Percentiles rank a stretch among this genome's conserved stretches.
Conservation (phyloP, 352 stramenopile genomes). For the Globisporangium apiculatum region DNA sequence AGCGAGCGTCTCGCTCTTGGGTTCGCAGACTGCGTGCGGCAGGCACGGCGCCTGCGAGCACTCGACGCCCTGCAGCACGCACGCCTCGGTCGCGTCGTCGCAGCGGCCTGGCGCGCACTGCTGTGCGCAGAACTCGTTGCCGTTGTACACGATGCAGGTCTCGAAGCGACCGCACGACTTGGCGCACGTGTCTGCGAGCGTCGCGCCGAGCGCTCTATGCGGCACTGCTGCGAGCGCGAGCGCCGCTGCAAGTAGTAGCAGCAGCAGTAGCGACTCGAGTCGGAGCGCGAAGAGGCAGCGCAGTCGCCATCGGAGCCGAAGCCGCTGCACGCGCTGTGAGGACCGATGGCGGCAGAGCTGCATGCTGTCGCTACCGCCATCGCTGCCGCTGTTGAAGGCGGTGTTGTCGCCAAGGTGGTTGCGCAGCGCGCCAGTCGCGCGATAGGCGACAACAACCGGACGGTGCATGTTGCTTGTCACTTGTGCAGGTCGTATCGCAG, state of each 20-base stretch:
- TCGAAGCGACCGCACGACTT: slow-evolving; percentile 27
- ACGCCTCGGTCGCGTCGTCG: slow-evolving; percentile 23
- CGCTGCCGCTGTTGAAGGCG: no score
- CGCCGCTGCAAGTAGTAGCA: background rate
- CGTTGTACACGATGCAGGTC: slow-evolving; percentile 37
- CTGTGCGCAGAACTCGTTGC: slow-evolving; percentile 33
- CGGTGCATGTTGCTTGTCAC: no score
- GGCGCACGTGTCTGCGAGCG: slow-evolving; percentile 4
- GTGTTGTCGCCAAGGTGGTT: no score
- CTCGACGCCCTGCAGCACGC: slow-evolving; percentile 28
- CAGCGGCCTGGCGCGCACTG: slow-evolving; percentile 36
- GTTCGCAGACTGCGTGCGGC: slow-evolving; percentile 36
- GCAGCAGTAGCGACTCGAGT: background rate
- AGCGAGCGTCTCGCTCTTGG: slow-evolving; percentile 5
- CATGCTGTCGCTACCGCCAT: no score
- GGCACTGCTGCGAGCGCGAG: background rate
- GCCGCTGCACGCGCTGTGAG: no score
- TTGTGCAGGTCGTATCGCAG: no score
- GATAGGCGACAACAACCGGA: no score
- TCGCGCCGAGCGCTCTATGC: background rate
- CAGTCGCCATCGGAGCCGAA: no score
- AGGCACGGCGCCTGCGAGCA: slow-evolving; percentile 37
- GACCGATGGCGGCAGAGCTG: no score
- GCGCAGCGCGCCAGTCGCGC: no score
- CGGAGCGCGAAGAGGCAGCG: background rate